A percentile compares a stretch with the other conserved stretches of the same genome.
phyloP scores from a whole-genome alignment of 352 stramenopile species.

The Hyaloperonospora brassicae region DNA sequence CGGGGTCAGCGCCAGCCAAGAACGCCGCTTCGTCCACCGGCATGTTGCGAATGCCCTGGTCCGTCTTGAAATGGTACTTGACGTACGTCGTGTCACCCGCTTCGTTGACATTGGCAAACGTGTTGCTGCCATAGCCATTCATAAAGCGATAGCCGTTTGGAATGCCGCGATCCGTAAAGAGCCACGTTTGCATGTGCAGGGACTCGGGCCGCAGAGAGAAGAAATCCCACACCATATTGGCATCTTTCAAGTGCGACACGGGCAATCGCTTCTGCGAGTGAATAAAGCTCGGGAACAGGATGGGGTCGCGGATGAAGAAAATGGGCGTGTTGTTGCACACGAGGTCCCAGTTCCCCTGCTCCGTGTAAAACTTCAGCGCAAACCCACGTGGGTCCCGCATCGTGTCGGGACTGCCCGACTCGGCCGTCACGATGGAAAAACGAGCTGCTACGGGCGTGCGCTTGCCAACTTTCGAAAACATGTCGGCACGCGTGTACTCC shows the following conservation, averaged over 20 bases:
- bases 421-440: slow-evolving; percentile 82
- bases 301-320: slow-evolving; percentile 64
- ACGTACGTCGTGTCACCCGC: slow-evolving; percentile 59
- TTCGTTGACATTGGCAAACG: slow-evolving; percentile 78
- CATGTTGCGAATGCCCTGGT: slow-evolving; percentile 79
- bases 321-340: slow-evolving; percentile 92
- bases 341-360: slow-evolving; percentile 91
- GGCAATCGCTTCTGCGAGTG: slow-evolving; percentile 87
- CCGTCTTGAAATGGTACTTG: slow-evolving; percentile 89
- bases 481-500: slow-evolving; percentile 64
- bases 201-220: slow-evolving; percentile 78
- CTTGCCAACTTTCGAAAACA: slow-evolving; percentile 74
- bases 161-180: background rate
- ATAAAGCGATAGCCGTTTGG: slow-evolving; percentile 76
- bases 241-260: slow-evolving; percentile 68
- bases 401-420: slow-evolving; percentile 76
- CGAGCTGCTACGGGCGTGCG: slow-evolving; percentile 77
- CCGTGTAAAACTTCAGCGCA: slow-evolving; percentile 91
- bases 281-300: slow-evolving; percentile 63
- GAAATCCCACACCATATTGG: slow-evolving; percentile 85
- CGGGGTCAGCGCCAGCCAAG: slow-evolving; percentile 53
- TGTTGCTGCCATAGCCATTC: slow-evolving; percentile 87
- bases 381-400: slow-evolving; percentile 86
- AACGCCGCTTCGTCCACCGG: slow-evolving; percentile 50
- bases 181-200: slow-evolving; percentile 20